Evolutionary conservation across 139 green algal genomes (phyloP).

Genomic region (Chlamydomonas sp.): DNA sequence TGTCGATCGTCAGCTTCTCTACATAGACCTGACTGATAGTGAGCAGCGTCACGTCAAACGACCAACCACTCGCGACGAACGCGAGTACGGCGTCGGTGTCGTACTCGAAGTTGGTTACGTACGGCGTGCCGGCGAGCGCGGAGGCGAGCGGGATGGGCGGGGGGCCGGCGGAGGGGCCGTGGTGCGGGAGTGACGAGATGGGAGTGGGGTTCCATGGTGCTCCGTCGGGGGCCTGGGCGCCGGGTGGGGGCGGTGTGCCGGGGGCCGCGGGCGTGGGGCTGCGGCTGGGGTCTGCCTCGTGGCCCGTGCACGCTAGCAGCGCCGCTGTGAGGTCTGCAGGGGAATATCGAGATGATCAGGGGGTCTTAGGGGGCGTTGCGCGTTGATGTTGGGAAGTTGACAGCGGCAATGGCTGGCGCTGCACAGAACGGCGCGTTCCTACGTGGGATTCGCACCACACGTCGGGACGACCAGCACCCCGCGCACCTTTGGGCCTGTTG

Average conservation of each 20-base stretch:
- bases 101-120: conserved; percentile 29
- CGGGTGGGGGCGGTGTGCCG: too few relatives aligned
- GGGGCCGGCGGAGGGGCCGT: neutral
- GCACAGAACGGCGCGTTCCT: too few relatives aligned
- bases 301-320: neutral
- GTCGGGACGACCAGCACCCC: too few relatives aligned
- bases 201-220: too few relatives aligned
- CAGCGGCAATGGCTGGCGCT: too few relatives aligned
- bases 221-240: too few relatives aligned
- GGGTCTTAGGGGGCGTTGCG: too few relatives aligned
- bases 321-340: neutral
- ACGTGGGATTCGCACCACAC: too few relatives aligned
- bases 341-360: too few relatives aligned
- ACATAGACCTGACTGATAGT: conserved; percentile 48
- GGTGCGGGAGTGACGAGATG: too few relatives aligned
- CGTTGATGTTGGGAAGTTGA: too few relatives aligned
- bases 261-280: too few relatives aligned
- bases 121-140: neutral
- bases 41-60: conserved; percentile 39
- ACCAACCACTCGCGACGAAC: conserved; percentile 16
- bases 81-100: conserved; percentile 31
- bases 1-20: conserved; percentile 40
- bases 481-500: neutral
- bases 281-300: neutral
- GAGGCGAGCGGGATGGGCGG: neutral